Percentiles rank a stretch among this genome's conserved stretches.
Conservation (phyloP, 169 alveolate species). For the Plasmodium fragile region DNA sequence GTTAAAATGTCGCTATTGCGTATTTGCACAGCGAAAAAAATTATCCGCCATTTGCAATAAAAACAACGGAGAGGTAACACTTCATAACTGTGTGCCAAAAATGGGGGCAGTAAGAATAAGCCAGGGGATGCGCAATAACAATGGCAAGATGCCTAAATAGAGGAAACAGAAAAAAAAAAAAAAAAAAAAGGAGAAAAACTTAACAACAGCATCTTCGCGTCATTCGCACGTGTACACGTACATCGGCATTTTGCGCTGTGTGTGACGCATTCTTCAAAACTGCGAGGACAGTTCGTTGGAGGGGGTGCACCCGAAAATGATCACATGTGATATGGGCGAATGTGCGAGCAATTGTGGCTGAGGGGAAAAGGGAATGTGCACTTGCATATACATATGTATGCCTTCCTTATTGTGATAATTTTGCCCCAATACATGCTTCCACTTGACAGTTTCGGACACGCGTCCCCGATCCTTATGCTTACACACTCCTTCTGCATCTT, state of each 20-base stretch:
- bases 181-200: background rate
- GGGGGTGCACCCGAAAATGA: background rate
- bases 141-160: background rate
- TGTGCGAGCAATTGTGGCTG: background rate
- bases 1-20: background rate
- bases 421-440: background rate
- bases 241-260: background rate
- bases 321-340: background rate
- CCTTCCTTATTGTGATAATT: too few relatives aligned
- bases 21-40: background rate
- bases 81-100: background rate
- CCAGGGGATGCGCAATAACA: background rate
- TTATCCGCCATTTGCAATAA: background rate
- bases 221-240: background rate
- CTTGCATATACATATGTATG: background rate
- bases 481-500: background rate
- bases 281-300: background rate
- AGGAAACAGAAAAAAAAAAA: background rate
- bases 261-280: background rate
- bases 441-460: background rate
- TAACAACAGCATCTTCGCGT: background rate
- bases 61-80: background rate
- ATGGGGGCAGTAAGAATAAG: background rate
- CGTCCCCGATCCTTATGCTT: background rate
- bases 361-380: background rate